phyloP scores from a whole-genome alignment of 257 asterid species.

The Linaria vulgaris region DNA sequence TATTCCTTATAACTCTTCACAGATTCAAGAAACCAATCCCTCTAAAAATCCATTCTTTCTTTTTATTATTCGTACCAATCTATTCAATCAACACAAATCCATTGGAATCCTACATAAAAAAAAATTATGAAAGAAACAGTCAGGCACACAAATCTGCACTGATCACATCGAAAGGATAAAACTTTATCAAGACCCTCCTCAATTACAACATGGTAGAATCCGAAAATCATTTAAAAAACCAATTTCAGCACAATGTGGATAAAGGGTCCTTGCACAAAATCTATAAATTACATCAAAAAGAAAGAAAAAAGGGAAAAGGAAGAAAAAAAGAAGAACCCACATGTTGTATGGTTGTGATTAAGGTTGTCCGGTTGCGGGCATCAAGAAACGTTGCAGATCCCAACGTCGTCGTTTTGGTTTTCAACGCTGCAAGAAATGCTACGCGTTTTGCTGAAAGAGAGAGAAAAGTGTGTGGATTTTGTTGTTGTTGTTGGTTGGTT shows the following conservation, averaged over 20 bases:
- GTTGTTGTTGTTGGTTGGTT: neutral
- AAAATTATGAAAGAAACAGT: conserved; percentile 19
- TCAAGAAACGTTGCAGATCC: conserved; percentile 64
- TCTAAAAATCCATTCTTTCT: conserved; percentile 37
- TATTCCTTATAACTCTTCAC: conserved; percentile 8
- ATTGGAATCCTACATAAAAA: conserved; percentile 43
- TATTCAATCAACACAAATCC: conserved; percentile 47
- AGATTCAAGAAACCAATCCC: conserved; percentile 26
- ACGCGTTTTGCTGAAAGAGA: conserved; percentile 32
- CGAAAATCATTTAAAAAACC: conserved; percentile 11
- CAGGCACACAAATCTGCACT: neutral
- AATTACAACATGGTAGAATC: conserved; percentile 20
- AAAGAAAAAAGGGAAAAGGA: neutral
- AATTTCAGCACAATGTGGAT: conserved; percentile 41
- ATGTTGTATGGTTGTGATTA: conserved; percentile 29
- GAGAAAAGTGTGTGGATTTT: conserved; percentile 16
- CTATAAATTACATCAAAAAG: neutral
- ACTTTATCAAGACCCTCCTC: conserved; percentile 37
- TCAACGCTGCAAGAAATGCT: conserved; percentile 34
- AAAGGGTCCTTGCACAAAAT: conserved; percentile 19
- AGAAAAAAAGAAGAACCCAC: conserved; percentile 12
- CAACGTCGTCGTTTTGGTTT: conserved; percentile 42
- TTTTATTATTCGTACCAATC: conserved; percentile 25
- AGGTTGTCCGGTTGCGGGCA: conserved; percentile 31
- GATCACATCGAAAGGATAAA: neutral